A percentile compares a stretch with the other conserved stretches of the same genome.
Conservation (phyloP, 352 stramenopile species). For the Globisporangium acanthophoron region DNA sequence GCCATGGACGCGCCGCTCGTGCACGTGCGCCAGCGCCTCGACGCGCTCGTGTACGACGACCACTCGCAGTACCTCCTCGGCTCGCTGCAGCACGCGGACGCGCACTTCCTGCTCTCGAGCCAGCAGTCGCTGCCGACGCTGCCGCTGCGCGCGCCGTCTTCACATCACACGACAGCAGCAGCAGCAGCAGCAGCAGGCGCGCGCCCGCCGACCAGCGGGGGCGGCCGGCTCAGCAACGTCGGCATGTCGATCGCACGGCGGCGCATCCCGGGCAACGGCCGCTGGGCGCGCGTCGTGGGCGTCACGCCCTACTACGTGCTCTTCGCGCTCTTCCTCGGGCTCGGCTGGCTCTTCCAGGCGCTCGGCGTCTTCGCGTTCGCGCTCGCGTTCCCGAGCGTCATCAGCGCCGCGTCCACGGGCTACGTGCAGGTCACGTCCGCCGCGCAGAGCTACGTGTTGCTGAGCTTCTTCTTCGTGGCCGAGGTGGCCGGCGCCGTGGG, state of each 20-base stretch:
- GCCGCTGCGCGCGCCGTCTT: background rate
- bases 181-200: background rate
- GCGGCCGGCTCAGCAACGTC: constrained; percentile 2
- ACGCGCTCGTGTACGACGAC: constrained; percentile 44
- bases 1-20: constrained; percentile 28
- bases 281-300: constrained; percentile 23
- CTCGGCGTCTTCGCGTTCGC: constrained; percentile 25
- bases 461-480: constrained; percentile 38
- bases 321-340: constrained; percentile 37
- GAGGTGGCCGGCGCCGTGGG: constrained; percentile 37
- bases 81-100: constrained; percentile 21
- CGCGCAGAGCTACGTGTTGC: constrained; percentile 18
- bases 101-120: constrained; percentile 13
- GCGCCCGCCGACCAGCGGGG: too few relatives aligned
- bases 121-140: background rate
- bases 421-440: background rate
- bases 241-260: constrained; percentile 19
- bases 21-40: constrained; percentile 45
- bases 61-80: constrained; percentile 38
- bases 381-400: constrained; percentile 9
- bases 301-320: constrained; percentile 43
- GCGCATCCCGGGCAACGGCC: constrained; percentile 5
- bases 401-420: background rate
- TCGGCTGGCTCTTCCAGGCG: constrained; percentile 41
- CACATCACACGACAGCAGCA: background rate